Percentiles rank a stretch among this genome's conserved stretches.
These are phyloP conservation scores for Starmerella bombicola DNA, from an alignment of 805 yeast genomes.

Conservation along the genomic window DNA sequence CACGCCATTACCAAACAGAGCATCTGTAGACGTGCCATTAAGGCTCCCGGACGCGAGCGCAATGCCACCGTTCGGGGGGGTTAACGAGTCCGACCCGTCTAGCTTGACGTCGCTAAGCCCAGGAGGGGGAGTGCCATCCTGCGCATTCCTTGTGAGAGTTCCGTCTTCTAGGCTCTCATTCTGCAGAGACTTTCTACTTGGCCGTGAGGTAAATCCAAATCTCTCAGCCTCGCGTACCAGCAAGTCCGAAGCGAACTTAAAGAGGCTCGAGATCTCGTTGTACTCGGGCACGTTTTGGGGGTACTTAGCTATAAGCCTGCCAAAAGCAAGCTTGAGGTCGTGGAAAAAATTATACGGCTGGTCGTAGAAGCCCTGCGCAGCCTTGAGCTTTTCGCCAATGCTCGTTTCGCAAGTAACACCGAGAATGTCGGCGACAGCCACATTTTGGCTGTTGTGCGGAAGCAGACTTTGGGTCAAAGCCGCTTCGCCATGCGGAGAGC, in stretches of 20 bases:
- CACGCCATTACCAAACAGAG: neutral
- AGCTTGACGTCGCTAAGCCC: neutral
- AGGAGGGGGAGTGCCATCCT: neutral
- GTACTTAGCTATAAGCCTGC: constrained; percentile 18
- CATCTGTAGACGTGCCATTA: neutral
- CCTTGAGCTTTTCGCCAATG: constrained; percentile 15
- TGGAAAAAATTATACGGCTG: constrained; percentile 15
- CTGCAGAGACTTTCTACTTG: neutral
- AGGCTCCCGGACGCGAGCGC: neutral
- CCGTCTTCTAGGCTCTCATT: neutral
- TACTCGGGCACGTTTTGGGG: constrained; percentile 25
- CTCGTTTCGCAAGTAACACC: constrained; percentile 13
- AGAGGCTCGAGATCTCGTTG: constrained; percentile 22
- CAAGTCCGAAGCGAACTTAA: constrained; percentile 26
- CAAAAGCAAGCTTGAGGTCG: constrained; percentile 27
- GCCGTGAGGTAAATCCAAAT: constrained; percentile 18
- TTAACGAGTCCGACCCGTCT: no score
- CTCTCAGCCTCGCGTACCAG: constrained; percentile 28
- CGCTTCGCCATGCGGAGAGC: constrained; percentile 12
- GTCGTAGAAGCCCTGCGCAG: neutral
- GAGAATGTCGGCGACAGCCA: constrained; percentile 17
- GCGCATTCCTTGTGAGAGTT: neutral
- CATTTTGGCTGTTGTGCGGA: constrained; percentile 11
- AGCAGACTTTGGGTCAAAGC: constrained; percentile 14
- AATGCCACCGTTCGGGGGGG: neutral